Evolutionary conservation across 1,284 basidiomycete species (phyloP), one percentile per base, ranked within the genome.

Genomic region (Marasmius fiardii): DNA sequence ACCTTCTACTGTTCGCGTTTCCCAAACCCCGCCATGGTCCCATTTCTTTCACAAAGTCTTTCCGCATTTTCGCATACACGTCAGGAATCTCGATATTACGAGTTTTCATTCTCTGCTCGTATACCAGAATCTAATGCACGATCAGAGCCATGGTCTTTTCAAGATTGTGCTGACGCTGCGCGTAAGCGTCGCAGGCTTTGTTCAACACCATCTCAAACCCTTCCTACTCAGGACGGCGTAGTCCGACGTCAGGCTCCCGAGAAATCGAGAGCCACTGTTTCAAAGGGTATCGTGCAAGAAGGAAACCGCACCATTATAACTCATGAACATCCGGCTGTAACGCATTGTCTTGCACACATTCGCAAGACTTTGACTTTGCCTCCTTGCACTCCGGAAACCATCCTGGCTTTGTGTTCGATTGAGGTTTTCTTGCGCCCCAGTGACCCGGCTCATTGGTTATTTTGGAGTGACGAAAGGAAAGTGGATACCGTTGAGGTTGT

Each of bases 381-480:
- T n/a, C 37, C 60, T 0, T 54, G 71, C 1, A 66, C 71, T 11
- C 70, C 72, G 8, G 71, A 74, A 18, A 54, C 68, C 53, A 60
- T 77, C 56, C 74, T 74, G 55, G 70, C 71, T n/a, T 71, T 81
- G 49, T 74, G 74, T 11, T 78, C 78, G 7, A 69, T 81, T 44
- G 69, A 72, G 12, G 71, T 78, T 28, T 71, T 76, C 48, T 69
- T 74, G 53, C 63, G 67, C 24, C 72, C 72, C 16, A 63, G 66
- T 18, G 69, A 76, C 63, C 70, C 70, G 10, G 72, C 69, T 6
- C 76, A 79, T 60, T 75, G 75, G 76, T 63, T 78, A 51, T 77
- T 81, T 61, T 81, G 78, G 78, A 67, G 66, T 52, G 67, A 69
- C 53, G 68, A 68, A 34, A 68, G 65, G 54, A 72, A 71, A 61